Percentiles rank a stretch among this genome's conserved stretches.
phyloP scores from a whole-genome alignment of 129 eudicot genomes.

The Kitagawia praeruptora region DNA sequence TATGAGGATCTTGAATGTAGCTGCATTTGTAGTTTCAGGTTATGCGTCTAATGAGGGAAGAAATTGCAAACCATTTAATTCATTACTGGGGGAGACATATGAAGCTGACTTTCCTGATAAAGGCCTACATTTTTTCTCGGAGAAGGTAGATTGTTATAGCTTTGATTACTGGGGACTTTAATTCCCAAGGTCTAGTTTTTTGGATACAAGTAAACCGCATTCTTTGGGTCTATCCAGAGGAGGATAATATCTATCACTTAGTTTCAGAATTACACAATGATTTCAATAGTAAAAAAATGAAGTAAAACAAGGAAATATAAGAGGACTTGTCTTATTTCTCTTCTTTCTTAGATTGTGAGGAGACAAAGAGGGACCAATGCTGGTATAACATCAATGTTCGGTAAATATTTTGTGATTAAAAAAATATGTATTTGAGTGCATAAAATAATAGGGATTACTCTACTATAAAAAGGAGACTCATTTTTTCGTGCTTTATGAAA shows the following conservation, averaged over 20 bases:
- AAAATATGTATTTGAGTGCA: no score
- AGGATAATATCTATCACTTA: neutral
- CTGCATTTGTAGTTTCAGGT: slow-evolving; percentile 98
- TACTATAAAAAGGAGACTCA: no score
- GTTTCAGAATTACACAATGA: neutral
- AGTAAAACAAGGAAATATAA: neutral
- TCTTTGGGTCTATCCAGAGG: neutral
- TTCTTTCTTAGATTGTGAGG: neutral
- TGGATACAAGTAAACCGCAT: neutral
- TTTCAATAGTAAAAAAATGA: neutral
- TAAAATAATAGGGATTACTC: no score
- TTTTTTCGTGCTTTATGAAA: no score
- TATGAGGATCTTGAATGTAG: slow-evolving; percentile 94
- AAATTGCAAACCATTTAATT: slow-evolving; percentile 88
- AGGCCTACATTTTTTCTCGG: slow-evolving; percentile 88
- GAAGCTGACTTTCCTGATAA: slow-evolving; percentile 98
- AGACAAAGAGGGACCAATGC: neutral
- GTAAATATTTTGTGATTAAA: no score
- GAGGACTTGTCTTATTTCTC: neutral
- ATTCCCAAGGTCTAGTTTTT: neutral
- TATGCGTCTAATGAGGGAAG: slow-evolving; percentile 97
- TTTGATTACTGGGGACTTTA: slow-evolving; percentile 4
- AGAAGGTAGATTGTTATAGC: slow-evolving; percentile 48
- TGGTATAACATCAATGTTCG: no score
- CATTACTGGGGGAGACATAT: slow-evolving; percentile 92